Evolutionary conservation across 441 rosid species (phyloP), one percentile per base, ranked within the genome.

Genomic region (Erodium texanum): DNA sequence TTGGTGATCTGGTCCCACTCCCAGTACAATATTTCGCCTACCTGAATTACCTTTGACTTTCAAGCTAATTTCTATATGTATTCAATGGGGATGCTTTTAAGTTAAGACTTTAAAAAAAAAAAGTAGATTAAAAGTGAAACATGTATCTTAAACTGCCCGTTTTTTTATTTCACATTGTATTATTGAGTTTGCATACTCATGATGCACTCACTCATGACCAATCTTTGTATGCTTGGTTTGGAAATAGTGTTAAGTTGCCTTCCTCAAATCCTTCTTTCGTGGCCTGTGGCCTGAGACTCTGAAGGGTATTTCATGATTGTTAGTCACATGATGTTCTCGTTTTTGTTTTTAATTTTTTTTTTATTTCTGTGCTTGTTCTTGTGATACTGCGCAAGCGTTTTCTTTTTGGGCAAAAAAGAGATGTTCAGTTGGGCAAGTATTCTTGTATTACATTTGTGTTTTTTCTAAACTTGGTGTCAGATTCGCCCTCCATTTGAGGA

Each of bases 401-500:
- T n/a, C 3, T 24, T 24, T 18, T 64, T 32, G 9, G 24, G 16
- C 11, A 14, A 11, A 16, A 16, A 54, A 58, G 19, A 24, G 54
- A 41, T 38, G 27, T 36, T 11, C 22, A 48, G n/a, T 22, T 20
- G 15, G 15, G 38, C 52, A 19, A 29, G 10, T 70, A n/a, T 65
- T 64, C 62, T 74, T 19, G 24, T 18, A 8, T 19, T 7, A 19
- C 18, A 23, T 43, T 8, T 50, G 32, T 19, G 22, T 69, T 38
- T 65, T 65, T 15, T 65, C 66, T 74, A 32, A 27, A 15, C 81
- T 58, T 66, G 66, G 38, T 78, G 61, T 32, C 77, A 95, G 99
- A 87, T 95, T 69, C 92, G 93, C 27, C 92, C 96, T 36, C 73
- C 85, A 67, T 95, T 95, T 77, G 97, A 92, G 76, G 83, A 80